Base-by-base conservation (phyloP, 306 rosid species). In the Quercus ilex region DNA sequence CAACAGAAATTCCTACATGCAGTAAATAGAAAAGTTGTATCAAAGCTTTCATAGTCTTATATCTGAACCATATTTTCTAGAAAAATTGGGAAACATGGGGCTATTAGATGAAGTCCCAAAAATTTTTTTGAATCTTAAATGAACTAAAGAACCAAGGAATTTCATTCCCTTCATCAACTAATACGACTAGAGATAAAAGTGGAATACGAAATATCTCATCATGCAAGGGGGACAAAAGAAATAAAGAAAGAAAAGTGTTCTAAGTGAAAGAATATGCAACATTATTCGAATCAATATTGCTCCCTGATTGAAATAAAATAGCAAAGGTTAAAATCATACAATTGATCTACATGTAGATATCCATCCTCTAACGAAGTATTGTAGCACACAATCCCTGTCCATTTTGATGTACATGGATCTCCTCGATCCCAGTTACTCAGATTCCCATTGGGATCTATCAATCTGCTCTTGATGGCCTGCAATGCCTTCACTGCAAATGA, bases 381-480 rank as follows among this genome's bases (percentile, higher is more conserved):
- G 94, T 52, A 83, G 92, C 99, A 96, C 60, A 82, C 8, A 83
- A 96, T 90, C 49, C 99, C 93, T 23, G 85, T 93, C 99, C 99
- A 96, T 9, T 55, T 82, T 35, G 89, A 77, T 4, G 85, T 82
- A 77, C 99, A 96, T 13, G 99, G 98, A 77, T 96, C 98, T 64
- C 97, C 97, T 4, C 10, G 38, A 64, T 86, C 71, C 99, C 99
- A 96, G 72, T 83, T 90, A 79, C 84, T 91, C 87, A 96, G 86
- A 87, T 90, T 93, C 79, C 88, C 72, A 77, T 90, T 82, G 38
- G 91, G 88, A 86, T 96, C 98, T 57, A 74, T 58, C 93, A 96
- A 85, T 74, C 76, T 81, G 23, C 6, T 8, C 85, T 77, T 88
- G 77, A 96, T 96, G 74, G 81, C 65, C 30, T 9, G 65, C 93